These are phyloP conservation scores for Exophiala xenobiotica DNA, from an alignment of 2,329 filamentous ascomycete genomes.

Conservation along the genomic window DNA sequence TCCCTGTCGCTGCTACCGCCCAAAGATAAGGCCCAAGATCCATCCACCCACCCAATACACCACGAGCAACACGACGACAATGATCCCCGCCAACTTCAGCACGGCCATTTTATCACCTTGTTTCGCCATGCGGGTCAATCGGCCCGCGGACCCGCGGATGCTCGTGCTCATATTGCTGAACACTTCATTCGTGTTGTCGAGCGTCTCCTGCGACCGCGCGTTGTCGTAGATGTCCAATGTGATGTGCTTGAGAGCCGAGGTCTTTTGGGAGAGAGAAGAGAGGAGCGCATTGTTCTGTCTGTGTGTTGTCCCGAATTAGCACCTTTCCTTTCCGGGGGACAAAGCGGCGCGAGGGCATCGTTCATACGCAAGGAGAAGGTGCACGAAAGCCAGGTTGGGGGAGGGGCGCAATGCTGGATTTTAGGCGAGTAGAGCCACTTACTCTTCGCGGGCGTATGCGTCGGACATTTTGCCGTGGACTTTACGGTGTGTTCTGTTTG, in stretches of 20 bases:
- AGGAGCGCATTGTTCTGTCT: constrained; percentile 94
- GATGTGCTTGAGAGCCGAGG: constrained; percentile 85
- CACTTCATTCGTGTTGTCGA: constrained; percentile 87
- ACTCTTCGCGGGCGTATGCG: constrained; percentile 61
- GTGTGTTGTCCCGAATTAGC: no score
- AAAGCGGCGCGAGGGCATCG: no score
- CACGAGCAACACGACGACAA: constrained; percentile 69
- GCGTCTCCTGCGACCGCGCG: constrained; percentile 80
- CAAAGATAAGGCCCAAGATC: constrained; percentile 49
- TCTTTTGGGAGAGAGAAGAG: constrained; percentile 85
- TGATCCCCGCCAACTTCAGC: constrained; percentile 81
- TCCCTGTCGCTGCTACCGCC: no score
- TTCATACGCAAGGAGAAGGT: no score
- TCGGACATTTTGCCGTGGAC: constrained; percentile 50
- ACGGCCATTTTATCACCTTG: constrained; percentile 89
- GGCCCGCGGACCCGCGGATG: constrained; percentile 77
- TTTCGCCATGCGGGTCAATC: constrained; percentile 85
- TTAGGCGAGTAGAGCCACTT: constrained; percentile 31
- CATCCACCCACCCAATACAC: constrained; percentile 71
- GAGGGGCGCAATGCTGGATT: constrained; percentile 3
- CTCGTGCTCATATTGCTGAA: constrained; percentile 84
- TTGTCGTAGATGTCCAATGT: constrained; percentile 98
- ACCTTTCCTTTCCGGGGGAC: no score
- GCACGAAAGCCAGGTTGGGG: not conserved
- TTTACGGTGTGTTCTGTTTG: no score